Evolutionary conservation across 495 filamentous ascomycete species (phyloP), one percentile per base, ranked within the genome.

Genomic region (Collariella sp.): DNA sequence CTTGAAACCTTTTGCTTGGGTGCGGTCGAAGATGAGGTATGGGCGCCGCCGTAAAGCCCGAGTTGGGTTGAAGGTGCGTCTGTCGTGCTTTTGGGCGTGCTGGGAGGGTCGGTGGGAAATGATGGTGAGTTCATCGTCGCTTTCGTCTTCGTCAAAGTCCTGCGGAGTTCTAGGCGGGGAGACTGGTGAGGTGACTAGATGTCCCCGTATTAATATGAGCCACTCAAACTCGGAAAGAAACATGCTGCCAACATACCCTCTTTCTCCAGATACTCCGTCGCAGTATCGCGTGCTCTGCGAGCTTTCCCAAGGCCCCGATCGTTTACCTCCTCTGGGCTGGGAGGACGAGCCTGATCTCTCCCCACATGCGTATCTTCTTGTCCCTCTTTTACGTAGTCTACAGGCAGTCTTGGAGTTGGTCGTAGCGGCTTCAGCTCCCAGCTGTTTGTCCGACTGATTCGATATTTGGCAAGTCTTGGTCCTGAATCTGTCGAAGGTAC

Each of bases 21-120:
- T 43, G 18, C 59, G 58, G 55, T 57, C 50, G 24, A 63, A 63
- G 12, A 65, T 58, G 9, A 65, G 41, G 22, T 42, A 55, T 7
- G 62, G 60, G 4, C 60, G 62, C 0, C 52, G 44, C 3, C 61
- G 59, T 7, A 56, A 36, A 16, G 48, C 43, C 6, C 42, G 58
- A 1, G 36, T 40, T 31, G 36, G 52, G 22, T 50, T 34, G 0
- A 16, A 13, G 3, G 40, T 50, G 2, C 44, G 40, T 39, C 52
- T 46, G 29, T 39, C 53, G 20, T 50, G 47, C 29, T 20, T 55
- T 7, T 5, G 7, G 18, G 16, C 44, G 7, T 26, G 38, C 1
- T 26, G 24, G 0, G 10, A 20, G 36, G 54, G 23, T 15, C 26
- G 40, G 1, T 20, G 26, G 0, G 40, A 39, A 18, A 46, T 38